A percentile compares a stretch with the other conserved stretches of the same genome.
Conservation (phyloP, 2,329 filamentous ascomycete species). For the Xylaria sp. region DNA sequence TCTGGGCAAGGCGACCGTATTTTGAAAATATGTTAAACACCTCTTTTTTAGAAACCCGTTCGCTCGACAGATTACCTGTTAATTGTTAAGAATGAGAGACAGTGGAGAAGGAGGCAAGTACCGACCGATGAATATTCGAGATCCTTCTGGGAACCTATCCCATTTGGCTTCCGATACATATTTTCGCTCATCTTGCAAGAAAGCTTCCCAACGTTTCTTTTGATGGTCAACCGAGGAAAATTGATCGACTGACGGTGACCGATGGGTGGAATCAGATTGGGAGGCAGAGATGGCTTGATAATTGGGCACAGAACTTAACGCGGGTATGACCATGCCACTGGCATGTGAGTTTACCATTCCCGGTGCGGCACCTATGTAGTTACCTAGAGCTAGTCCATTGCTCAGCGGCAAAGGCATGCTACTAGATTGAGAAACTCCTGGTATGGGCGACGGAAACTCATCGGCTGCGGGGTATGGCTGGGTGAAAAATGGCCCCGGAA, state of each 20-base stretch:
- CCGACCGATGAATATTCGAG: conserved; percentile 81
- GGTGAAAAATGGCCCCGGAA: conserved; percentile 53
- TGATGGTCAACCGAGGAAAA: conserved; percentile 27
- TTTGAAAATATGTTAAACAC: conserved; percentile 90
- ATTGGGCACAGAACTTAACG: conserved; percentile 46
- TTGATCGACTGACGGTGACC: conserved; percentile 23
- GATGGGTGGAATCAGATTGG: conserved; percentile 36
- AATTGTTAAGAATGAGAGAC: conserved; percentile 41
- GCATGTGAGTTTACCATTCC: conserved; percentile 40
- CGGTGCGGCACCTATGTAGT: conserved; percentile 50
- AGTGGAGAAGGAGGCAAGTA: conserved; percentile 32
- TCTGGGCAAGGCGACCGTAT: conserved; percentile 89
- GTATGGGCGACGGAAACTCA: conserved; percentile 48
- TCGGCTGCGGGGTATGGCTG: conserved; percentile 50
- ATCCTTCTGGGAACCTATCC: conserved; percentile 82
- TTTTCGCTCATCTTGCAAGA: conserved; percentile 76
- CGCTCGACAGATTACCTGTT: conserved; percentile 87
- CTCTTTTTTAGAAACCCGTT: conserved; percentile 92
- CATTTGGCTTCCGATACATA: conserved; percentile 83
- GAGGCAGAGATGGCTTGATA: conserved; percentile 41
- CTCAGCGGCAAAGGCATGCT: conserved; percentile 36
- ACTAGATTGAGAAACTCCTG: conserved; percentile 46
- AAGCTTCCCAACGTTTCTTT: conserved; percentile 73
- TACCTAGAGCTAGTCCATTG: conserved; percentile 49
- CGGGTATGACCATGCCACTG: conserved; percentile 44